Evolutionary conservation across 2,329 filamentous ascomycete species (phyloP).

Genomic region (Plectosphaerella sp.): DNA sequence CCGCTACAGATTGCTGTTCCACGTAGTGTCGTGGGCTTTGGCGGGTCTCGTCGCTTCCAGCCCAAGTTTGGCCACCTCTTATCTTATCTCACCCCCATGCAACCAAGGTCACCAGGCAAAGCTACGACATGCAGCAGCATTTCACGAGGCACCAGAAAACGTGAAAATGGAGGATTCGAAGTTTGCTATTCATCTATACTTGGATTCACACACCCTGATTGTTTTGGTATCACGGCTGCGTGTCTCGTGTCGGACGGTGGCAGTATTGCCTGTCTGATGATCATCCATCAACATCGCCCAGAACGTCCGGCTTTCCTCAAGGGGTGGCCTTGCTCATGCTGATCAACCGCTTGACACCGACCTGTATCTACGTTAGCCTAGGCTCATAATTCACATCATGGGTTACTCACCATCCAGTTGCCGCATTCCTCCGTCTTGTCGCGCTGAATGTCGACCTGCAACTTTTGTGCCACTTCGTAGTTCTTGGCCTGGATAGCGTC

Average conservation of each 20-base stretch:
- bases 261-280: too few species aligned
- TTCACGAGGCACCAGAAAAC: too few species aligned
- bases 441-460: constrained; percentile 72
- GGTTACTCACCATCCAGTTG: constrained; percentile 74
- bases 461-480: constrained; percentile 60
- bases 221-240: too few species aligned
- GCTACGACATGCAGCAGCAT: too few species aligned
- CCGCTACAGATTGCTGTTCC: background rate
- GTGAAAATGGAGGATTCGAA: too few species aligned
- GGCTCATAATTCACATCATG: background rate
- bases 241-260: too few species aligned
- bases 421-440: constrained; percentile 78
- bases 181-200: background rate
- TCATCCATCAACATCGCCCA: background rate
- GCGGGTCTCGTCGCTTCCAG: too few species aligned
- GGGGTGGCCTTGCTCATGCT: constrained; percentile 76
- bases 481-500: constrained; percentile 64
- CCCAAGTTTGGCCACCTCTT: constrained; percentile 1
- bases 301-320: constrained; percentile 22
- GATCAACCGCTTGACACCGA: constrained; percentile 72
- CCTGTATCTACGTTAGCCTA: constrained; percentile 46
- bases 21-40: background rate
- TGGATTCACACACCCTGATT: background rate
- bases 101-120: too few species aligned
- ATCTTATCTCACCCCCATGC: constrained; percentile 10